phyloP scores from a whole-genome alignment of 2,329 filamentous ascomycete genomes.

The Xylariaceae sp. region DNA sequence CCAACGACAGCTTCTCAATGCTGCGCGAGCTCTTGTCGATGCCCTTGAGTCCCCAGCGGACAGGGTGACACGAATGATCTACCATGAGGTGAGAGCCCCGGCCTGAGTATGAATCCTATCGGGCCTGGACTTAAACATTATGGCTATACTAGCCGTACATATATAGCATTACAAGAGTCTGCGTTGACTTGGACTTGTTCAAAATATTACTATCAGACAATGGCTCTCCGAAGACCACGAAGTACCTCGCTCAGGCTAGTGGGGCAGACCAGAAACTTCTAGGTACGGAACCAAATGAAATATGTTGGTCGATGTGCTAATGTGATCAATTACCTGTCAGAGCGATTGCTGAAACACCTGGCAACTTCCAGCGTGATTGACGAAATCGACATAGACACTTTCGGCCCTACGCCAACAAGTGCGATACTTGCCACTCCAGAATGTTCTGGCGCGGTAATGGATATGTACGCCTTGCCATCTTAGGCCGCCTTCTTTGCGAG shows the following conservation, averaged over 20 bases:
- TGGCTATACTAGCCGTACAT: background rate
- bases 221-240: background rate
- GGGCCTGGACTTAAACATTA: no score
- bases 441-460: background rate
- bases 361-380: background rate
- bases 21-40: background rate
- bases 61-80: background rate
- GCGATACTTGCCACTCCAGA: background rate
- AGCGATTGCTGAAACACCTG: slow-evolving; percentile 1
- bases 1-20: background rate
- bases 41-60: slow-evolving; percentile 1
- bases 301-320: background rate
- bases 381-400: slow-evolving; percentile 1
- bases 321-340: background rate
- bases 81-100: background rate
- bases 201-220: background rate
- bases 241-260: background rate
- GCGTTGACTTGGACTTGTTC: background rate
- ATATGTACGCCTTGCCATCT: background rate
- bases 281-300: background rate
- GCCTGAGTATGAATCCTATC: no score
- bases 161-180: background rate
- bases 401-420: background rate
- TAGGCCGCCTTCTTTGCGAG: background rate
- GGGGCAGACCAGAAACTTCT: background rate